These are phyloP conservation scores for Agarophyton chilense DNA, from an alignment of 23 red algal genomes.

Conservation along the genomic window DNA sequence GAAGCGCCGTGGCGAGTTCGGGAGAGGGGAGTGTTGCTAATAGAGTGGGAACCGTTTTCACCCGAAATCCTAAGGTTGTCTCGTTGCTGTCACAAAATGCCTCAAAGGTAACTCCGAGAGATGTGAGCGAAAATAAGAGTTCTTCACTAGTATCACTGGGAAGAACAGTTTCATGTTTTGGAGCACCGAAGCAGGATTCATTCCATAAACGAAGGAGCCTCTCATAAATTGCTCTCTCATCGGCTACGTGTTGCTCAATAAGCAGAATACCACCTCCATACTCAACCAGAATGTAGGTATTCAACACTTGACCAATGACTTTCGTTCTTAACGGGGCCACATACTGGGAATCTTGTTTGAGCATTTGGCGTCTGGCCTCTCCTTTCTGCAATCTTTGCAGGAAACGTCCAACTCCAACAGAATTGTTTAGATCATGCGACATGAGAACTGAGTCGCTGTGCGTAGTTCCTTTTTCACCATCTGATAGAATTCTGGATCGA, in stretches of 20 bases:
- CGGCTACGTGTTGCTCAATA: constrained; percentile 76
- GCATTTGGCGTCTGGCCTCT: neutral
- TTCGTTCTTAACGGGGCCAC: neutral
- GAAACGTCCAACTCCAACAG: neutral
- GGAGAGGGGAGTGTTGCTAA: neutral
- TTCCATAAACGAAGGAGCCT: constrained; percentile 37
- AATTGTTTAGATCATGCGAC: neutral
- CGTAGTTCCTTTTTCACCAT: neutral
- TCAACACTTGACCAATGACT: constrained; percentile 60
- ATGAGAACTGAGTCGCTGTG: neutral
- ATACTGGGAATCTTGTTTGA: neutral
- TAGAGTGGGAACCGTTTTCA: constrained; percentile 21
- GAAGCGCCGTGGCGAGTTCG: constrained; percentile 10
- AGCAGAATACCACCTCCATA: constrained; percentile 54
- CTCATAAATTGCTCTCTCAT: constrained; percentile 78
- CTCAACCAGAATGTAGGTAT: constrained; percentile 78
- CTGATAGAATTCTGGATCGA: neutral
- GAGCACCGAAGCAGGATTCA: constrained; percentile 15
- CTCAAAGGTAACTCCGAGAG: constrained; percentile 41
- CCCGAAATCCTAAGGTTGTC: neutral
- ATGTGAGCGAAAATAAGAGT: constrained; percentile 32
- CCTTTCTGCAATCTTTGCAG: neutral
- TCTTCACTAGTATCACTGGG: constrained; percentile 25
- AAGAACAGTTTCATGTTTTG: constrained; percentile 7
- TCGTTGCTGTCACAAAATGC: neutral